Evolutionary conservation across 495 filamentous ascomycete species (phyloP).

Genomic region (Terfezia claveryi): DNA sequence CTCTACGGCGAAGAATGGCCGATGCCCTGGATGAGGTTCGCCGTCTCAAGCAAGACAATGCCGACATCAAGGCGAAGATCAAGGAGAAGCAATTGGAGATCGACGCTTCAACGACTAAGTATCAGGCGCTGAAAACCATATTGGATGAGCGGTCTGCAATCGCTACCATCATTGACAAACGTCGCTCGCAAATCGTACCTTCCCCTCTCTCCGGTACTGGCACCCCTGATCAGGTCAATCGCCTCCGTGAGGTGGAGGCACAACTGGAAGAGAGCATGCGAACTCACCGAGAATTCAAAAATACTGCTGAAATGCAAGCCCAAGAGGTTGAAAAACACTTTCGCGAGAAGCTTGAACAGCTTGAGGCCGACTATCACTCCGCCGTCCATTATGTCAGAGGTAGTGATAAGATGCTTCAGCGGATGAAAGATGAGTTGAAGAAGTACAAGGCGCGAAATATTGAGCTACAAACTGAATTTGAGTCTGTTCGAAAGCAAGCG

Average conservation of each 20-base stretch:
- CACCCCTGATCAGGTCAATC: conserved; percentile 49
- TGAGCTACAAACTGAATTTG: conserved; percentile 60
- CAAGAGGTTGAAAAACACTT: conserved; percentile 69
- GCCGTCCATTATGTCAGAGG: conserved; percentile 98
- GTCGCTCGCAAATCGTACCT: conserved; percentile 26
- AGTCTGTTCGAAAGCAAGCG: conserved; percentile 30
- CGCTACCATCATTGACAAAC: conserved; percentile 18
- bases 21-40: conserved; percentile 59
- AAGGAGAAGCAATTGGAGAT: conserved; percentile 69
- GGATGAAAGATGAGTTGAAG: conserved; percentile 87
- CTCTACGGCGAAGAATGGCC: conserved; percentile 74
- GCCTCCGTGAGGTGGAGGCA: conserved; percentile 74
- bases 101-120: conserved; percentile 74
- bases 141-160: conserved; percentile 58
- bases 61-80: conserved; percentile 55
- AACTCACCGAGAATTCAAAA: conserved; percentile 64
- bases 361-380: conserved; percentile 95
- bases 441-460: conserved; percentile 71
- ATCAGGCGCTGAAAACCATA: conserved; percentile 77
- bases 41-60: conserved; percentile 47
- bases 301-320: conserved; percentile 49
- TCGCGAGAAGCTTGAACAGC: conserved; percentile 72
- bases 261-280: conserved; percentile 57
- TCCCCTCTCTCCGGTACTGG: conserved; percentile 49
- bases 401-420: conserved; percentile 95